phyloP scores from a whole-genome alignment of 148 eudicot genomes.

The Silene uniflora region DNA sequence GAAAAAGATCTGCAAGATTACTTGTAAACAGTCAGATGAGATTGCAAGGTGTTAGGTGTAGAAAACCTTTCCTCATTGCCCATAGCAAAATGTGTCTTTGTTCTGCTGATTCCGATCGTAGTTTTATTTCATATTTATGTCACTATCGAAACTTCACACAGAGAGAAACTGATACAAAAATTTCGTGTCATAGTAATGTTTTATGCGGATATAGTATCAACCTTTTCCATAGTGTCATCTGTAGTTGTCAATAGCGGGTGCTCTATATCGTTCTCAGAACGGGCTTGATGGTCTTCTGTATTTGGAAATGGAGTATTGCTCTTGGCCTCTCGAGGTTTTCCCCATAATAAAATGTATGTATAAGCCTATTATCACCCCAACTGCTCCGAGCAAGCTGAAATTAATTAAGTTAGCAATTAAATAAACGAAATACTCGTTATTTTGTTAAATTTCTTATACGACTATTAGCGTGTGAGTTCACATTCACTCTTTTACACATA shows the following conservation, averaged over 20 bases:
- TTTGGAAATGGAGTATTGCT: not conserved
- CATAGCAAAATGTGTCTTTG: too few relatives aligned
- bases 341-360: conserved; percentile 68
- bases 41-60: too few relatives aligned
- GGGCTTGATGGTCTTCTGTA: not conserved
- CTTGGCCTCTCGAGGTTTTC: conserved; percentile 37
- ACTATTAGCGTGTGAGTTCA: too few relatives aligned
- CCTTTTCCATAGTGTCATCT: not conserved
- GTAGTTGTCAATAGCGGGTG: conserved; percentile 23
- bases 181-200: not conserved
- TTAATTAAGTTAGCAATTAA: not conserved
- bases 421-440: too few relatives aligned
- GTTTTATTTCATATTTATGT: too few relatives aligned
- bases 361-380: conserved; percentile 50
- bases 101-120: too few relatives aligned
- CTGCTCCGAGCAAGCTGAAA: conserved; percentile 54
- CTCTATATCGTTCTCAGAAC: conserved; percentile 18
- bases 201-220: not conserved
- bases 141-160: not conserved
- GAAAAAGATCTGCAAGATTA: too few relatives aligned
- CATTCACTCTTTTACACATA: too few relatives aligned
- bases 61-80: too few relatives aligned
- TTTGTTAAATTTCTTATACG: too few relatives aligned
- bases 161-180: not conserved
- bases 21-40: too few relatives aligned